Percentiles rank a stretch among this genome's conserved stretches.
Conservation (phyloP, 2,329 filamentous ascomycete species). For the Botrytis tulipae region DNA sequence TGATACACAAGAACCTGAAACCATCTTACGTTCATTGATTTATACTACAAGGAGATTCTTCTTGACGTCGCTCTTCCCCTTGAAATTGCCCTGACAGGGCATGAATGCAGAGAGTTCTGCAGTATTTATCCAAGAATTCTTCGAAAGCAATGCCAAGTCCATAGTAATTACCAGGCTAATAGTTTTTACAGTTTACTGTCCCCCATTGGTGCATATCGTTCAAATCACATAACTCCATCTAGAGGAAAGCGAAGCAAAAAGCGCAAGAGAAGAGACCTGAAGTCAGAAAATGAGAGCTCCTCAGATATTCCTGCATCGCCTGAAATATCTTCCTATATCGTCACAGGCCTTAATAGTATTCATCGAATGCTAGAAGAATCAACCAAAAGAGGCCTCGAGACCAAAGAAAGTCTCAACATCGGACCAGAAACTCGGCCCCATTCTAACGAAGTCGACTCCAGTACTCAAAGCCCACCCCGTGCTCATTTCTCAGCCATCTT, state of each 20-base stretch:
- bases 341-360: conserved; percentile 64
- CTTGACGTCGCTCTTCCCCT: not conserved
- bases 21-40: not conserved
- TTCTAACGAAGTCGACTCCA: not conserved
- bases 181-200: conserved; percentile 53
- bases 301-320: conserved; percentile 44
- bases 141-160: not conserved
- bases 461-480: not conserved
- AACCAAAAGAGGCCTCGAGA: conserved; percentile 20
- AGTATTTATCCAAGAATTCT: not conserved
- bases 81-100: not conserved
- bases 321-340: conserved; percentile 55
- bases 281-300: conserved; percentile 25
- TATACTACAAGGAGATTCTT: not conserved
- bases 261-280: conserved; percentile 46
- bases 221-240: conserved; percentile 53
- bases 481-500: conserved; percentile 50
- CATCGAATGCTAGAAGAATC: conserved; percentile 51
- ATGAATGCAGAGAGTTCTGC: not conserved
- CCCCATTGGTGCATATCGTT: conserved; percentile 62
- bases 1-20: not conserved
- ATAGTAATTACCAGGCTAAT: not conserved
- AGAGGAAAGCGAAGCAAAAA: conserved; percentile 60
- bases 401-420: not conserved
- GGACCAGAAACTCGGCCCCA: not conserved